These are phyloP conservation scores for Darksidea phi DNA, from an alignment of 495 filamentous ascomycete species.

Conservation along the genomic window DNA sequence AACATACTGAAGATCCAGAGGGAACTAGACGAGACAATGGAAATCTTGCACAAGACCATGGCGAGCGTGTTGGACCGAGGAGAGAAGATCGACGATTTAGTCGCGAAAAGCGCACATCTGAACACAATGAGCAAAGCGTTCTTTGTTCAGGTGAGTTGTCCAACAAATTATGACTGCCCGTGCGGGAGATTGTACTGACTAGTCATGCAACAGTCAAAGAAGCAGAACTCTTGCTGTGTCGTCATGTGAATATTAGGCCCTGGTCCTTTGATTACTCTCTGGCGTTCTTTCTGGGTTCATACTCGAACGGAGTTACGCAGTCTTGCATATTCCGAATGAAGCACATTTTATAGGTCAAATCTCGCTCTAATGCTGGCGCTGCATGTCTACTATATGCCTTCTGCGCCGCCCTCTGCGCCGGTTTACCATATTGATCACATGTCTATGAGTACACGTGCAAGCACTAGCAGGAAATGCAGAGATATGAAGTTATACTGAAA, in stretches of 20 bases:
- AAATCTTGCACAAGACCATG: conserved; percentile 95
- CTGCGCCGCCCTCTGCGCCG: too few relatives aligned
- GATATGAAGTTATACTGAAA: too few relatives aligned
- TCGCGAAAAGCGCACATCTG: conserved; percentile 82
- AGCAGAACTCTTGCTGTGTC: conserved; percentile 92
- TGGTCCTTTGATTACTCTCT: too few relatives aligned
- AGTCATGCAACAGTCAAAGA: conserved; percentile 72
- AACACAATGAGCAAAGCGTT: conserved; percentile 95
- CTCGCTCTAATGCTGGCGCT: too few relatives aligned
- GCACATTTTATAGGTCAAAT: too few relatives aligned
- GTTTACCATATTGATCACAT: too few relatives aligned
- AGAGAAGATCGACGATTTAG: conserved; percentile 88
- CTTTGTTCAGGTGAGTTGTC: conserved; percentile 65
- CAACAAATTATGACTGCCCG: background rate
- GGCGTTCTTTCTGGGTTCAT: too few relatives aligned
- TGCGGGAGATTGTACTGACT: background rate
- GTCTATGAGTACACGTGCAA: too few relatives aligned
- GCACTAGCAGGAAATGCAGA: too few relatives aligned
- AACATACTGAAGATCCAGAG: conserved; percentile 93
- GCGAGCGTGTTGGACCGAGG: conserved; percentile 82
- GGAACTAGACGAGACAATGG: conserved; percentile 97
- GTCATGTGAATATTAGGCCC: conserved; percentile 58
- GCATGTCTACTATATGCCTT: too few relatives aligned
- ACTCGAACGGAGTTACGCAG: too few relatives aligned
- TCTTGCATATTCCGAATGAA: too few relatives aligned